These are phyloP conservation scores for Lumnitzera racemosa DNA, from an alignment of 345 rosid genomes.

Conservation along the genomic window DNA sequence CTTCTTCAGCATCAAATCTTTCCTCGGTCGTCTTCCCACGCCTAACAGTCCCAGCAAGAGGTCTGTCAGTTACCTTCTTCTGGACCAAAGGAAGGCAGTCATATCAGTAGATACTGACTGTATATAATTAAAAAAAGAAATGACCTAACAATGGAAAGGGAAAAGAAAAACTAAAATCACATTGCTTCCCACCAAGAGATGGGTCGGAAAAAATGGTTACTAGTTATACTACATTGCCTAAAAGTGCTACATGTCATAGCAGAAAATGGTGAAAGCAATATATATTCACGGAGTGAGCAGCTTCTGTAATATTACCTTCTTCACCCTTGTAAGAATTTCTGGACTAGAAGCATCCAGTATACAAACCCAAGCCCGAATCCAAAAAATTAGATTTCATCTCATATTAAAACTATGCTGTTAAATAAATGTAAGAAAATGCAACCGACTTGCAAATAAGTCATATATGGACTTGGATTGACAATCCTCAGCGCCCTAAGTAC, in stretches of 20 bases:
- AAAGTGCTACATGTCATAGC: not conserved
- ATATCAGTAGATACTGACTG: too few species aligned
- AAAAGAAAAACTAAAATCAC: not conserved
- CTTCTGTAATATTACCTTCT: slow-evolving; percentile 38
- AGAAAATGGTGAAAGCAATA: not conserved
- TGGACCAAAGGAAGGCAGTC: slow-evolving; percentile 17
- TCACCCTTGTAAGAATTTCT: slow-evolving; percentile 77
- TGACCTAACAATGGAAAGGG: too few species aligned
- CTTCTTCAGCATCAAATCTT: slow-evolving; percentile 56
- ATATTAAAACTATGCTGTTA: slow-evolving; percentile 9
- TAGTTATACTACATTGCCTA: too few species aligned
- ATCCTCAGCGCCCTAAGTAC: slow-evolving; percentile 82
- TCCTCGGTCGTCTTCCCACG: slow-evolving; percentile 85
- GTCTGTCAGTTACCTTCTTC: slow-evolving; percentile 65
- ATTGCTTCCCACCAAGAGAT: not conserved
- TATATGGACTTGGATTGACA: slow-evolving; percentile 93
- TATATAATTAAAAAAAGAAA: too few species aligned
- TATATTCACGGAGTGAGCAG: not conserved
- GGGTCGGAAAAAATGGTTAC: not conserved
- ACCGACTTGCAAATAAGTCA: slow-evolving; percentile 83
- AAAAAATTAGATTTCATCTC: slow-evolving; percentile 4
- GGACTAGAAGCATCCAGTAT: slow-evolving; percentile 95
- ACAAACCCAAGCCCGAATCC: slow-evolving; percentile 77
- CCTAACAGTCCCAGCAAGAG: slow-evolving; percentile 91
- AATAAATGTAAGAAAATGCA: slow-evolving; percentile 5